Evolutionary conservation across 306 rosid species (phyloP).

Genomic region (Senna tora): DNA sequence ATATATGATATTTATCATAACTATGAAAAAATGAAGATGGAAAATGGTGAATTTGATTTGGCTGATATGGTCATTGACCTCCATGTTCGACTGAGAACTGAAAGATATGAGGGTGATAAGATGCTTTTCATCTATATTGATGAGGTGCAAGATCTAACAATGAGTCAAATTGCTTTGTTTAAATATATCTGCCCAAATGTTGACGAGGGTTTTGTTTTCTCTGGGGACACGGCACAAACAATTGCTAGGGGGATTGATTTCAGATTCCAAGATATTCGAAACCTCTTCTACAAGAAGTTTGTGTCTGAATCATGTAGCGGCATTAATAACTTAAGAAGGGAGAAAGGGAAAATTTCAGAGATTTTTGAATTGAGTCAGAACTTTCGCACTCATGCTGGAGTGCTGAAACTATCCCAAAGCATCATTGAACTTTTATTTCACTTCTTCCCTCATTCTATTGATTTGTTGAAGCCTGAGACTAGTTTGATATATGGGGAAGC

Average conservation of each 20-base stretch:
- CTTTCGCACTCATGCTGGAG: conserved; percentile 61
- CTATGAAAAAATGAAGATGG: conserved; percentile 69
- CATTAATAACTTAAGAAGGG: conserved; percentile 32
- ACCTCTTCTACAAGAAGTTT: conserved; percentile 60
- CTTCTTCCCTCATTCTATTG: conserved; percentile 66
- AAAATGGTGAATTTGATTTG: conserved; percentile 61
- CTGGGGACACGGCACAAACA: conserved; percentile 82
- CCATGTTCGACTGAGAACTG: conserved; percentile 47
- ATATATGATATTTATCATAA: conserved; percentile 55
- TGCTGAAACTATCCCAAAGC: conserved; percentile 64
- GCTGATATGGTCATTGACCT: conserved; percentile 71
- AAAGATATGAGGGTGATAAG: conserved; percentile 50
- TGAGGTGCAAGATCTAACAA: conserved; percentile 78
- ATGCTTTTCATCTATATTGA: conserved; percentile 68
- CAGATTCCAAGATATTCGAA: conserved; percentile 66
- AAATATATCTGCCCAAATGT: conserved; percentile 64
- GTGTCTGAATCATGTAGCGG: conserved; percentile 36
- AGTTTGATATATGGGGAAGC: conserved; percentile 60
- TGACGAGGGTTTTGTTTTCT: conserved; percentile 78
- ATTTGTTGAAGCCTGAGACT: conserved; percentile 57
- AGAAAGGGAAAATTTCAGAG: conserved; percentile 53
- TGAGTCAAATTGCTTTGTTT: conserved; percentile 67
- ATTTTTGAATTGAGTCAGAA: conserved; percentile 58
- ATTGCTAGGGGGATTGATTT: conserved; percentile 77
- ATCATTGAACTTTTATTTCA: conserved; percentile 57